phyloP scores from a whole-genome alignment of 345 rosid genomes.

The Cochlearia excelsa region DNA sequence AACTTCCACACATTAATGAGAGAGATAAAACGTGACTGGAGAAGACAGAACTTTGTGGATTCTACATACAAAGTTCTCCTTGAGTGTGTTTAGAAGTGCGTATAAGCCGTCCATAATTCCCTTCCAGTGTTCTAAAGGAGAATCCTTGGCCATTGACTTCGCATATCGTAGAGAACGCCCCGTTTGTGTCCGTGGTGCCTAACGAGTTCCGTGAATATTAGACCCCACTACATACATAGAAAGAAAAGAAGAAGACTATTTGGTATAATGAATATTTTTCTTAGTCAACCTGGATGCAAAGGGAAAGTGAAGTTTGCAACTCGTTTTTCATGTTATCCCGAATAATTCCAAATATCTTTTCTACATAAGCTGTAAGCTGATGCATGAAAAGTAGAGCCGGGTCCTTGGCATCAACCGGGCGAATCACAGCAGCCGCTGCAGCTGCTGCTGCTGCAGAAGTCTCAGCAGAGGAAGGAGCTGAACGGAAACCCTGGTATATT shows the following conservation, averaged over 20 bases:
- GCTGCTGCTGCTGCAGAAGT: conserved; percentile 58
- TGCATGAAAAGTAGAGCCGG: conserved; percentile 95
- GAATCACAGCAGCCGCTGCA: conserved; percentile 70
- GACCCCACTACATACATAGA: conserved; percentile 16
- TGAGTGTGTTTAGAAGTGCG: conserved; percentile 65
- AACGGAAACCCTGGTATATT: conserved; percentile 77
- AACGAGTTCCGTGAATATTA: conserved; percentile 28
- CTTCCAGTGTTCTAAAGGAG: conserved; percentile 86
- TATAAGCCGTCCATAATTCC: conserved; percentile 75
- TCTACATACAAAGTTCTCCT: conserved; percentile 81
- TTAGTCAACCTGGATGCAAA: conserved; percentile 83
- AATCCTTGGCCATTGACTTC: conserved; percentile 73
- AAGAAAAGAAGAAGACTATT: conserved; percentile 4
- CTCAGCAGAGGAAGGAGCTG: conserved; percentile 76
- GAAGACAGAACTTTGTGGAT: conserved; percentile 23
- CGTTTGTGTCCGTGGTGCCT: conserved; percentile 93
- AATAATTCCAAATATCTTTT: conserved; percentile 92
- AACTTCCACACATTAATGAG: conserved; percentile 21
- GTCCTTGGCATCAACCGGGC: conserved; percentile 89
- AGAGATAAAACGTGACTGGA: neutral
- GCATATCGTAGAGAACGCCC: conserved; percentile 80
- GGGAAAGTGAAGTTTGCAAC: conserved; percentile 66
- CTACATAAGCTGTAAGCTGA: conserved; percentile 95
- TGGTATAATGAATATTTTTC: conserved; percentile 15
- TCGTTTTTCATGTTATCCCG: conserved; percentile 96